Percentiles rank a stretch among this genome's conserved stretches.
These are phyloP conservation scores for Cercospora canescens DNA, from an alignment of 2,329 filamentous ascomycete species.

Conservation along the genomic window DNA sequence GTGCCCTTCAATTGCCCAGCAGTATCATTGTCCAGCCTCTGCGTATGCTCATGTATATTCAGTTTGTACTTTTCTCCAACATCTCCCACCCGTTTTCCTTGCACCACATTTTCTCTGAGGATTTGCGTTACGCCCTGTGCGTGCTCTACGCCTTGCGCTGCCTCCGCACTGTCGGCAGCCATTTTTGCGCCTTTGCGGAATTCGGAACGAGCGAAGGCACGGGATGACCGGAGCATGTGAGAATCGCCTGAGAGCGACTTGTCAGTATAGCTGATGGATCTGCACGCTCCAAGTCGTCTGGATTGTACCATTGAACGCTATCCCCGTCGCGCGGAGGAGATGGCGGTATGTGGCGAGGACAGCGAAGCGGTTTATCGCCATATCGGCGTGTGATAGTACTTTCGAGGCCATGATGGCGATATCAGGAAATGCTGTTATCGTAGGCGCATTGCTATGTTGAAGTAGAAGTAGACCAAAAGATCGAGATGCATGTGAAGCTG, in stretches of 20 bases:
- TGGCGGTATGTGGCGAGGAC: slow-evolving; percentile 77
- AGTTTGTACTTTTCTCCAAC: slow-evolving; percentile 56
- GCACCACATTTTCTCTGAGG: slow-evolving; percentile 81
- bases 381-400: slow-evolving; percentile 22
- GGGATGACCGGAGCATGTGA: slow-evolving; percentile 68
- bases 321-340: slow-evolving; percentile 74
- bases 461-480: not conserved
- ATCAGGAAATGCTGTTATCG: not conserved
- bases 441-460: slow-evolving; percentile 10
- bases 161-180: slow-evolving; percentile 58
- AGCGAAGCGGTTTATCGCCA: slow-evolving; percentile 48
- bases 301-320: slow-evolving; percentile 75
- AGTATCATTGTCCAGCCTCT: slow-evolving; percentile 89
- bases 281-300: not conserved
- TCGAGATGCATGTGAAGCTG: slow-evolving; percentile 12
- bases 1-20: slow-evolving; percentile 64
- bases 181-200: slow-evolving; percentile 70
- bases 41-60: slow-evolving; percentile 85
- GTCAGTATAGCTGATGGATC: not conserved
- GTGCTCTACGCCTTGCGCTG: slow-evolving; percentile 67
- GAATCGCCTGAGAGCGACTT: slow-evolving; percentile 62
- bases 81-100: slow-evolving; percentile 55
- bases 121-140: slow-evolving; percentile 82
- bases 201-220: slow-evolving; percentile 66
- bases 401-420: slow-evolving; percentile 10